phyloP scores from a whole-genome alignment of 306 rosid genomes.

The Dalbergia cultrata region DNA sequence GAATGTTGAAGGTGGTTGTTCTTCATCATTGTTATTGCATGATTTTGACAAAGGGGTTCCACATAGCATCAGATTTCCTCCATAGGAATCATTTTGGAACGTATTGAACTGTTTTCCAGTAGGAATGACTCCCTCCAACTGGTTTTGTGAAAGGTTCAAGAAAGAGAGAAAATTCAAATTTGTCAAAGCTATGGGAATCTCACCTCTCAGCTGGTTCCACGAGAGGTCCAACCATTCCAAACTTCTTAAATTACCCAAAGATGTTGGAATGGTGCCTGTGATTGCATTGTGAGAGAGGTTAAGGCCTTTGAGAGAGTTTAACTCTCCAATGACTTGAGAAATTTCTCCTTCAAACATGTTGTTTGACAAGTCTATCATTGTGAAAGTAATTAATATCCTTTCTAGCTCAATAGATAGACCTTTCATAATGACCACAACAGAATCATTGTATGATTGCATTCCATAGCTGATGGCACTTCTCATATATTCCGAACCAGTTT shows the following conservation, averaged over 20 bases:
- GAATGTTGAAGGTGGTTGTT: background rate
- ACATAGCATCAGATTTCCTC: conserved; percentile 39
- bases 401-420: background rate
- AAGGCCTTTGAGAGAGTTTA: conserved; percentile 44
- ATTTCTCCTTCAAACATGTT: conserved; percentile 49
- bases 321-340: conserved; percentile 43
- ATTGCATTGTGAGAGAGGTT: conserved; percentile 53
- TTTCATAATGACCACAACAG: conserved; percentile 38
- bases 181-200: conserved; percentile 44
- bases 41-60: conserved; percentile 43
- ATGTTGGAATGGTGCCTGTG: conserved; percentile 46
- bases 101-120: conserved; percentile 47
- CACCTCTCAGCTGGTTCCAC: conserved; percentile 23
- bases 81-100: conserved; percentile 42
- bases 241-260: conserved; percentile 30
- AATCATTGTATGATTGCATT: background rate
- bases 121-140: conserved; percentile 49
- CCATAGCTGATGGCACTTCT: rapidly evolving
- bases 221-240: conserved; percentile 57
- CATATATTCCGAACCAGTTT: conserved; percentile 2
- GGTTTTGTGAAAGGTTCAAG: background rate
- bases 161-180: conserved; percentile 22
- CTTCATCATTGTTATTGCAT: background rate
- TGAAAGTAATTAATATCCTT: conserved; percentile 25
- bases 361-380: conserved; percentile 47